A percentile compares a stretch with the other conserved stretches of the same genome.
These are phyloP conservation scores for Austroboletus novae-zelandiae DNA, from an alignment of 1,284 basidiomycete species.

Conservation along the genomic window DNA sequence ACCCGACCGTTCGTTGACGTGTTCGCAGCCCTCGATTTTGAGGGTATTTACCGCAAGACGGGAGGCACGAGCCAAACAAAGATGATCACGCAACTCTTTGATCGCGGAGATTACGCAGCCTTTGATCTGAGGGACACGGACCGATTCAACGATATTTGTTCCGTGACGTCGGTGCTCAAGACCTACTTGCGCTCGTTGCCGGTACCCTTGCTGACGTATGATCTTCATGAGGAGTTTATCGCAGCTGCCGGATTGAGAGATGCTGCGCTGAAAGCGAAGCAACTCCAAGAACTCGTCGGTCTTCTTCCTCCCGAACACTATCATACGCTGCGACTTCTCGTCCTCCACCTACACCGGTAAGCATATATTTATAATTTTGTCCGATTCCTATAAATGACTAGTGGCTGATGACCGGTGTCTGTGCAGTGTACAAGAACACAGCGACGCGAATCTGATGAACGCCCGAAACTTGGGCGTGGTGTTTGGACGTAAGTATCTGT, in stretches of 20 bases:
- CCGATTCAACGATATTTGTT: slow-evolving; percentile 95
- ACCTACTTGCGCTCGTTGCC: slow-evolving; percentile 94
- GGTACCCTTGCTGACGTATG: slow-evolving; percentile 86
- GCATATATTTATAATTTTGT: slow-evolving; percentile 19
- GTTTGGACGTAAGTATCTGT: slow-evolving; percentile 83
- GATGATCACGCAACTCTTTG: slow-evolving; percentile 92
- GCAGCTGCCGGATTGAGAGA: slow-evolving; percentile 72
- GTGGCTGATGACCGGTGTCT: slow-evolving; percentile 1
- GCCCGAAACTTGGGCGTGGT: slow-evolving; percentile 98
- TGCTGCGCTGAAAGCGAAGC: slow-evolving; percentile 53
- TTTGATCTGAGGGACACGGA: slow-evolving; percentile 90
- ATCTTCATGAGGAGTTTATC: slow-evolving; percentile 90
- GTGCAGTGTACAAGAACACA: slow-evolving; percentile 64
- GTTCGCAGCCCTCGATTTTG: slow-evolving; percentile 76
- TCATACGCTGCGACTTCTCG: slow-evolving; percentile 77
- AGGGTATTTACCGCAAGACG: slow-evolving; percentile 96
- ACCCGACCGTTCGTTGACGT: not conserved
- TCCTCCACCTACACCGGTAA: slow-evolving; percentile 86
- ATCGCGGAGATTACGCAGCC: slow-evolving; percentile 82
- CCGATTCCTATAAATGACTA: not conserved
- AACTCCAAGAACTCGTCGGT: slow-evolving; percentile 69
- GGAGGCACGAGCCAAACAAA: slow-evolving; percentile 93
- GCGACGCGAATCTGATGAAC: slow-evolving; percentile 88
- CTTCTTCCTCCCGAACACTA: slow-evolving; percentile 87
- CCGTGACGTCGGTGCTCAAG: slow-evolving; percentile 95